Evolutionary conservation across 140 eudicot genomes (phyloP), one percentile per base, ranked within the genome.

Genomic region (Erigeron philadelphicus): DNA sequence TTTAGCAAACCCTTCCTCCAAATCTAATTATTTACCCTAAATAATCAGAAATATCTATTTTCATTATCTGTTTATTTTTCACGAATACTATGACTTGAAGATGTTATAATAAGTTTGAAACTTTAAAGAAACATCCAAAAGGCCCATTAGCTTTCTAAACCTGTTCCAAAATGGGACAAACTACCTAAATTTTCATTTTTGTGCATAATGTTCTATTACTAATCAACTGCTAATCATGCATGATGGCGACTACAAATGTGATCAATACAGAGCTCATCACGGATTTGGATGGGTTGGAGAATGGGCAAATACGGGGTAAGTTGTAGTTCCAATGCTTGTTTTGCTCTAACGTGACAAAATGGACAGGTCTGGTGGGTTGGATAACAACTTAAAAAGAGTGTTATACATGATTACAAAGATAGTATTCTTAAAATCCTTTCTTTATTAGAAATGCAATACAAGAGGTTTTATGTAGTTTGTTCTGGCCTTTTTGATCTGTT

Each of bases 281-380:
- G 98, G 98, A 61, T 93, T 93, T 38, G 98, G 98, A 16, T 93
- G 98, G 98, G 98, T 93, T 61, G 98, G 98, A 71, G 98, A 93
- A 82, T 93, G 98, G 98, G 98, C 98, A 85, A 93, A 89, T 66
- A 87, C 93, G 7, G 98, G 99, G 99, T 93, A 52, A 75, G 89
- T 75, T 63, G 12, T 66, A 50, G 46, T 74, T 70, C 55, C 47
- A 2, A 45, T 61, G 42, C 21, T 75, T 46, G 12, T 44, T 58
- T 50, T 42, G 8, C 25, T 35, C 42, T 50, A 52, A 40, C 5
- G 55, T 21, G 64, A 45, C 56, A 50, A 11, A 38, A 35, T 50
- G 17, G 25, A 31, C 18, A 23, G 74, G 19, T 18, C 23, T 15
- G 68, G 52, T 17, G 43, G 76, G 68, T 62, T 41, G 50, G 25